Base-by-base conservation (phyloP, 495 filamentous ascomycete species). In the Aspergillus haitiensis region DNA sequence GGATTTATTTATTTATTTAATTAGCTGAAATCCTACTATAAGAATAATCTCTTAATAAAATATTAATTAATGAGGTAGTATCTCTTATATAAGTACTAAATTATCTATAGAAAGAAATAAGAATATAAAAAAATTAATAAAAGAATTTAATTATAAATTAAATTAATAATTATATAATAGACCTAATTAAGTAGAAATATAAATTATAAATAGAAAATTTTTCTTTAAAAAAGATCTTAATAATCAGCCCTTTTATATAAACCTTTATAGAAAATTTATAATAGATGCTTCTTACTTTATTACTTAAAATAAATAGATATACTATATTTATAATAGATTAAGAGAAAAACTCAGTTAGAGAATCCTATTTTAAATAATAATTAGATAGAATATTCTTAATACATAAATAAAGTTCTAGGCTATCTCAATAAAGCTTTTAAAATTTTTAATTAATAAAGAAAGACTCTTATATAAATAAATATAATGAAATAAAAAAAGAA, bases 201-300 rank as follows among this genome's bases (percentile, higher is more conserved):
- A 27, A 3, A 27, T 27, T 27, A 27, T 1, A 27, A 15, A 16
- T 46, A 31, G 3, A 13, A 21, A 37, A 54, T 54, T 8, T 7
- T 13, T 33, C 5, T 44, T 18, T 55, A 55, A 13, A 44, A 15
- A 15, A 15, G 18, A n/a, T 40, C 4, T 40, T 15, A 0, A 27
- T 27, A 42, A 44, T 21, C 44, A 44, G 8, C 31, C 31, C 7
- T 55, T 55, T 42, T 27, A 45, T n/a, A 55, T 27, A 46, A 16
- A 46, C 18, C 15, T 46, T 8, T 46, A 46, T 55, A 32, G 27
- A 42, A 18, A 37, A 3, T 42, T 21, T 42, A 40, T 21, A 21
- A 31, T 42, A 44, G 5, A 12, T 45, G 13, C 15, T 44, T 8
- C 6, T 27, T 40, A 7, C 11, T 39, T 31, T 27, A 27, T 27